These are phyloP conservation scores for Raphanus hybrid DNA, from an alignment of 441 rosid species.

Conservation along the genomic window DNA sequence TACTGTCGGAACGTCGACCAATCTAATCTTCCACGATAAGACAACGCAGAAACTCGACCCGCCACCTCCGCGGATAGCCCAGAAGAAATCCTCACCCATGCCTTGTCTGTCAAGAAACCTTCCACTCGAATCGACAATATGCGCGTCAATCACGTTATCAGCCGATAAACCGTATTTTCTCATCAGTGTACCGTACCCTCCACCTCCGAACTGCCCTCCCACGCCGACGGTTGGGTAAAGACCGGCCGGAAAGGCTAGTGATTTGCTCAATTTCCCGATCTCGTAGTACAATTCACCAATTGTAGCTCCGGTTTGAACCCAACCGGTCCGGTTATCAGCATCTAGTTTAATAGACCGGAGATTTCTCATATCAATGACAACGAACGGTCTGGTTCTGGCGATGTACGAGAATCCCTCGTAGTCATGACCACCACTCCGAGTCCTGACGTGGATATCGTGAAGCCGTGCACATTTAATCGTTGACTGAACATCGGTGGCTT, in stretches of 20 bases:
- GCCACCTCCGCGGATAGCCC: constrained; percentile 75
- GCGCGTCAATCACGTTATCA: constrained; percentile 62
- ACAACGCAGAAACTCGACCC: constrained; percentile 61
- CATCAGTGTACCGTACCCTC: constrained; percentile 62
- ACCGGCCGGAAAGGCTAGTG: constrained; percentile 64
- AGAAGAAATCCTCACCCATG: constrained; percentile 75
- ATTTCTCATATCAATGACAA: constrained; percentile 63
- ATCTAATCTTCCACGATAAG: constrained; percentile 60
- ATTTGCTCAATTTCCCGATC: constrained; percentile 46
- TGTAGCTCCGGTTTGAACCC: constrained; percentile 72
- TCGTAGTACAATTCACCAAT: constrained; percentile 61
- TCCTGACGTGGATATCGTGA: constrained; percentile 50
- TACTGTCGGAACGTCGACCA: constrained; percentile 44
- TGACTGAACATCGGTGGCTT: constrained; percentile 58
- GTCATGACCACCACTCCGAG: constrained; percentile 78
- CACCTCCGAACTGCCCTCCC: constrained; percentile 69
- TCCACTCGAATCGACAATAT: constrained; percentile 48
- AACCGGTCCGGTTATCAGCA: constrained; percentile 49
- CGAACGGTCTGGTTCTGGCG: constrained; percentile 43
- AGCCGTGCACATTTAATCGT: constrained; percentile 53
- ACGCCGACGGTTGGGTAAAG: constrained; percentile 60
- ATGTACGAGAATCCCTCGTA: constrained; percentile 68
- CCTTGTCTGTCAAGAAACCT: constrained; percentile 47
- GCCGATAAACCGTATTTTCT: constrained; percentile 65
- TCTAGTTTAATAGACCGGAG: constrained; percentile 54